phyloP scores from a whole-genome alignment of 768 basidiomycete species.

The Leucosporidium scottii region DNA sequence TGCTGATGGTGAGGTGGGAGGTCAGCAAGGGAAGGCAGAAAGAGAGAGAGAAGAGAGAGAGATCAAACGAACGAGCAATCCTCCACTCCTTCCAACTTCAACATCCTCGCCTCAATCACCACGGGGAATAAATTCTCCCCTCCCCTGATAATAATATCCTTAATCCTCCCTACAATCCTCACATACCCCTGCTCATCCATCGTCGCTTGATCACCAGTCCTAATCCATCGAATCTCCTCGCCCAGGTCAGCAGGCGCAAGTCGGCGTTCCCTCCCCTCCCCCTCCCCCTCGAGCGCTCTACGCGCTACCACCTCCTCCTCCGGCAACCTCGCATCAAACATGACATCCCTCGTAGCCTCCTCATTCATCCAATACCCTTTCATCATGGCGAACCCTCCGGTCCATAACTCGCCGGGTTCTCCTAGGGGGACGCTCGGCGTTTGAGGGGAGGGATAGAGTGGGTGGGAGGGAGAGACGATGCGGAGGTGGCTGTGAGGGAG shows the following conservation, averaged over 20 bases:
- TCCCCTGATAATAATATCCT: conserved; percentile 8
- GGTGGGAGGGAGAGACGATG: conserved; percentile 4
- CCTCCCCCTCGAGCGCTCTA: too few relatives aligned
- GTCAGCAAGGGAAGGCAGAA: neutral
- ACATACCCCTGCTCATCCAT: conserved; percentile 5
- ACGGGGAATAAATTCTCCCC: conserved; percentile 70
- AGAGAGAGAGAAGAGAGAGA: neutral
- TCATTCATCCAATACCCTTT: conserved; percentile 7
- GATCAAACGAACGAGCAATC: conserved; percentile 58
- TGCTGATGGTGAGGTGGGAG: conserved; percentile 32
- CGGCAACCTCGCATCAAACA: neutral
- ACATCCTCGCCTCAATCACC: conserved; percentile 63
- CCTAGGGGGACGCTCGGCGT: neutral
- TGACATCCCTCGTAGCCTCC: neutral
- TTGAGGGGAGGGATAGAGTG: neutral
- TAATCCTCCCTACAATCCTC: conserved; percentile 5
- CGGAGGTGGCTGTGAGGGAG: conserved; percentile 2
- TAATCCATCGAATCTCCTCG: neutral
- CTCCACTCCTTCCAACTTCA: conserved; percentile 46
- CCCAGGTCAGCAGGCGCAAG: neutral
- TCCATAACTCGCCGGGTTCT: conserved; percentile 4
- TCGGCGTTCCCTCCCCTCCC: too few relatives aligned
- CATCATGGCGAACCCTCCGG: neutral
- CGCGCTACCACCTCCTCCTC: too few relatives aligned
- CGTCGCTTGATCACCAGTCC: conserved; percentile 1